These are phyloP conservation scores for Neoboletus brunneissimus DNA, from an alignment of 768 basidiomycete species.

Conservation along the genomic window DNA sequence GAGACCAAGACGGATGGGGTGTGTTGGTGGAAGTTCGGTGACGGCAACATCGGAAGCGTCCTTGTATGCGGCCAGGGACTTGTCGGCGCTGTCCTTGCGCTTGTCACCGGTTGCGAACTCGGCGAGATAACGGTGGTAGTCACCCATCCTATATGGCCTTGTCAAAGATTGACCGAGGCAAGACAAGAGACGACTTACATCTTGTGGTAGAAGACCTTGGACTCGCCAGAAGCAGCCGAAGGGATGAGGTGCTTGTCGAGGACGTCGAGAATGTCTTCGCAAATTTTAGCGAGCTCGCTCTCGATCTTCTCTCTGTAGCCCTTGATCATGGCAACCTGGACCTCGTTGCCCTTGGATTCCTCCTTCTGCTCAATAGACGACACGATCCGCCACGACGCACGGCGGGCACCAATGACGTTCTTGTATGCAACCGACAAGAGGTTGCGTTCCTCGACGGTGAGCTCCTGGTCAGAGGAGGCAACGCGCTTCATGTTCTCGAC, in stretches of 20 bases:
- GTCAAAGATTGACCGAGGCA: conserved; percentile 9
- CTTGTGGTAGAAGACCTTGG: conserved; percentile 99
- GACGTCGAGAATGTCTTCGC: conserved; percentile 96
- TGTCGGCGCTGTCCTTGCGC: conserved; percentile 95
- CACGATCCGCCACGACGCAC: conserved; percentile 97
- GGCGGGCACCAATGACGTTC: conserved; percentile 98
- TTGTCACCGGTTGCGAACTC: conserved; percentile 98
- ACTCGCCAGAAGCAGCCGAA: conserved; percentile 94
- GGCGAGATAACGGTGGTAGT: conserved; percentile 98
- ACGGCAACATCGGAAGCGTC: conserved; percentile 96
- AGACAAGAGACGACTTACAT: conserved; percentile 55
- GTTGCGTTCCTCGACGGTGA: conserved; percentile 98
- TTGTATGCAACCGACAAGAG: conserved; percentile 98
- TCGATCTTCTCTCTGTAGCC: conserved; percentile 98
- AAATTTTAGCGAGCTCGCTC: conserved; percentile 94
- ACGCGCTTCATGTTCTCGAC: conserved; percentile 99
- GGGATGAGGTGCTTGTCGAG: conserved; percentile 98
- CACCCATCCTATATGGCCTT: conserved; percentile 77
- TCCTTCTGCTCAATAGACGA: conserved; percentile 99
- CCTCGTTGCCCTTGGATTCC: conserved; percentile 96
- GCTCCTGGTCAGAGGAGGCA: conserved; percentile 95
- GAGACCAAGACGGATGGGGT: conserved; percentile 97
- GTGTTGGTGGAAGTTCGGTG: conserved; percentile 91
- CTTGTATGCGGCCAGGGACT: conserved; percentile 97
- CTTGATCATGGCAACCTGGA: conserved; percentile 96